Evolutionary conservation across 169 alveolate species (phyloP).

Genomic region (Ichthyophthirius multifiliis): DNA sequence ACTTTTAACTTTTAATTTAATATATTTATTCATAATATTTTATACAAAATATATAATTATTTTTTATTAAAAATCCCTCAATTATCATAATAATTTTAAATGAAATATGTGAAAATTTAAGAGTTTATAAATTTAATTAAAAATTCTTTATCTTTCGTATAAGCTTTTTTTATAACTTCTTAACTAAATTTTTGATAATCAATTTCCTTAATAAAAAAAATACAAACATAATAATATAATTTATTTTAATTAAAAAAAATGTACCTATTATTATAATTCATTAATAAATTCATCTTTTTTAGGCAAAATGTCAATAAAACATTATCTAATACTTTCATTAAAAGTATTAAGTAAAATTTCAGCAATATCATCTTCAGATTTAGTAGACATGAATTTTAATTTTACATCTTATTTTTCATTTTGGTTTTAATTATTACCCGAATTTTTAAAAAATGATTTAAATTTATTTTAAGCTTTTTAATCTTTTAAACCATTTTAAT

Average conservation of each 20-base stretch:
- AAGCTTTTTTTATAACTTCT: no score
- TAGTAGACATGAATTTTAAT: background rate
- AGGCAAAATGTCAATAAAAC: background rate
- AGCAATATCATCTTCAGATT: background rate
- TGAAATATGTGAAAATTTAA: slow-evolving; percentile 1
- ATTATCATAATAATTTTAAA: no score
- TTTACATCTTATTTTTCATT: background rate
- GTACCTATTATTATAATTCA: no score
- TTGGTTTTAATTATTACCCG: background rate
- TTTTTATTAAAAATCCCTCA: no score
- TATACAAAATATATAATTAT: no score
- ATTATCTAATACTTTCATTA: background rate
- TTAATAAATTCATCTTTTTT: background rate
- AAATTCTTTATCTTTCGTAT: no score
- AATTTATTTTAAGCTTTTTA: background rate
- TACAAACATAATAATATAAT: background rate
- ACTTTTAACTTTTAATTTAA: no score
- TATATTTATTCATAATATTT: no score
- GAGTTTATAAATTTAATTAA: no score
- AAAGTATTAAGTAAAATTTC: background rate
- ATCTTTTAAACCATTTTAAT: background rate
- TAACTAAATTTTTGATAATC: no score
- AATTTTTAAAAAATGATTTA: background rate
- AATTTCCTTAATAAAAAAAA: no score
- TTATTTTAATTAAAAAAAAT: no score